Percentiles rank a stretch among this genome's conserved stretches.
Conservation (phyloP, 305 asterid species). For the Striga hermonthica region DNA sequence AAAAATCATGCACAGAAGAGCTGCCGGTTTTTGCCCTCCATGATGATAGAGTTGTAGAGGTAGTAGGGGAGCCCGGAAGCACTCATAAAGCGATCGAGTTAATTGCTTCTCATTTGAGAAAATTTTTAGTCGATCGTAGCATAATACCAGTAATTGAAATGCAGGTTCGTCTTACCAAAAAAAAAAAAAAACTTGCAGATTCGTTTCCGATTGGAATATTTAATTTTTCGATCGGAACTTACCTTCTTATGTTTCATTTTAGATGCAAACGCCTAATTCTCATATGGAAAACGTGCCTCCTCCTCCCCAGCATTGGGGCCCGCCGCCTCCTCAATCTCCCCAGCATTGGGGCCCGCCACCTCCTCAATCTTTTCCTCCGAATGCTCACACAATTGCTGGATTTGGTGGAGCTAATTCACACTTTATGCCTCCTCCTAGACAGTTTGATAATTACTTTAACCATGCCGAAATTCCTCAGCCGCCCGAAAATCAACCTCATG, state of each 20-base stretch:
- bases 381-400: conserved; percentile 42
- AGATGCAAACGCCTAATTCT: conserved; percentile 83
- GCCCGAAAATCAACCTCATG: conserved; percentile 69
- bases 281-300: conserved; percentile 80
- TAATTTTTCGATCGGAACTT: background rate
- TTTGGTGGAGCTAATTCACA: conserved; percentile 79
- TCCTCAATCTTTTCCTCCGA: conserved; percentile 55
- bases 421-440: conserved; percentile 77
- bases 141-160: conserved; percentile 68
- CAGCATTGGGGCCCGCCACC: conserved; percentile 91
- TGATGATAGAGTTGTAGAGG: conserved; percentile 94
- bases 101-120: conserved; percentile 84
- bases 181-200: conserved; percentile 27
- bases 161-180: conserved; percentile 53
- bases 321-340: conserved; percentile 58
- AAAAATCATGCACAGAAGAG: conserved; percentile 62
- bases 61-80: conserved; percentile 80
- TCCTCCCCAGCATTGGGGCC: conserved; percentile 73
- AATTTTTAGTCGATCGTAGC: conserved; percentile 94
- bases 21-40: conserved; percentile 84
- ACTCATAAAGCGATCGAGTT: conserved; percentile 78
- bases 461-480: too few relatives aligned
- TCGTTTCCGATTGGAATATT: conserved; percentile 17
- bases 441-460: conserved; percentile 69
- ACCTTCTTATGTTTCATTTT: conserved; percentile 28